Percentiles rank a stretch among this genome's conserved stretches.
Evolutionary conservation across 805 yeast species (phyloP).

Genomic region (Vanderwaltozyma verrucispora): DNA sequence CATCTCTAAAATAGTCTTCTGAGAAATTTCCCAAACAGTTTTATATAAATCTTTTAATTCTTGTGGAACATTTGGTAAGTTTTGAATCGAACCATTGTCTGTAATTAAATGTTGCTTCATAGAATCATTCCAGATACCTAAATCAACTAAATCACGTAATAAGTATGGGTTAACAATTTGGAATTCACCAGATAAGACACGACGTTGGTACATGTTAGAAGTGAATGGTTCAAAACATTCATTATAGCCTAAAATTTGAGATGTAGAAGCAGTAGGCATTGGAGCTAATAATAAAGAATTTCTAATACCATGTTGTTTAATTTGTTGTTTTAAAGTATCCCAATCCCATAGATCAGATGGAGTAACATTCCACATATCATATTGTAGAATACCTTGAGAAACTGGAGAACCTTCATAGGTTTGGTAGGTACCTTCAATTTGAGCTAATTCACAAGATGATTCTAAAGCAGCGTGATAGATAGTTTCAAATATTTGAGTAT

Average conservation of each 20-base stretch:
- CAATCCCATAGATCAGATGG: conserved; percentile 81
- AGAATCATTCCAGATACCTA: conserved; percentile 71
- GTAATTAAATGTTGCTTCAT: conserved; percentile 67
- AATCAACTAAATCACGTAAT: conserved; percentile 63
- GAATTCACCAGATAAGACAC: conserved; percentile 86
- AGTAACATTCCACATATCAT: conserved; percentile 71
- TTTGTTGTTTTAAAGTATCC: conserved; percentile 51
- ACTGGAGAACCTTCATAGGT: conserved; percentile 81
- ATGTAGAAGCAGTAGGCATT: conserved; percentile 97
- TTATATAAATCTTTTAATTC: conserved; percentile 68
- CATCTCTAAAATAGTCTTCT: conserved; percentile 71
- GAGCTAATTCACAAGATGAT: conserved; percentile 73
- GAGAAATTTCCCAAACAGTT: conserved; percentile 95
- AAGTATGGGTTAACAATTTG: conserved; percentile 83
- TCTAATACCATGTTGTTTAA: conserved; percentile 60
- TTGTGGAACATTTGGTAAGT: conserved; percentile 57
- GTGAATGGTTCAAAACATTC: conserved; percentile 96
- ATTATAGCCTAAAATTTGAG: conserved; percentile 84
- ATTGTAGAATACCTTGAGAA: conserved; percentile 73
- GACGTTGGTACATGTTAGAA: conserved; percentile 78
- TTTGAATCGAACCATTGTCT: conserved; percentile 76
- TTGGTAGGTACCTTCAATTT: conserved; percentile 53
- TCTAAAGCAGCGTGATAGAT: conserved; percentile 90
- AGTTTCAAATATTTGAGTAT: conserved; percentile 84
- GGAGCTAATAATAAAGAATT: conserved; percentile 86